A percentile compares a stretch with the other conserved stretches of the same genome.
phyloP scores from a whole-genome alignment of 2,329 filamentous ascomycete species.

The Colletotrichum destructivum region DNA sequence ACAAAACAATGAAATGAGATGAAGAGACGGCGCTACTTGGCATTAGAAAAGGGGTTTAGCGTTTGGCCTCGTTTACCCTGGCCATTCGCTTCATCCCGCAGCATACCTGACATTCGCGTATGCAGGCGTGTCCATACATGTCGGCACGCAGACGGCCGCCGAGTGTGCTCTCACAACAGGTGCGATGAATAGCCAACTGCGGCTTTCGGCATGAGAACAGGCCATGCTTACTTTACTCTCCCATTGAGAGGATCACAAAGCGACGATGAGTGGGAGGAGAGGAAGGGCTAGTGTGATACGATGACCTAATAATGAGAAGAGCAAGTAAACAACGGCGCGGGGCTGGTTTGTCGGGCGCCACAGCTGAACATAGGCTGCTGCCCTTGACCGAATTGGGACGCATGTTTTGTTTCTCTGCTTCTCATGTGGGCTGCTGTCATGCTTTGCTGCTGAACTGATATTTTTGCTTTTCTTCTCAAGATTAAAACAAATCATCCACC shows the following conservation, averaged over 20 bases:
- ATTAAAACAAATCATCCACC: neutral
- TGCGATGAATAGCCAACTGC: slow-evolving; percentile 2
- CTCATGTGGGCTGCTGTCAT: neutral
- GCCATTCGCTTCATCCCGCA: neutral
- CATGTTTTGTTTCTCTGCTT: neutral
- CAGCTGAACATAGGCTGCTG: slow-evolving; percentile 27
- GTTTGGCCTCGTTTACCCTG: neutral
- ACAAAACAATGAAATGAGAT: neutral
- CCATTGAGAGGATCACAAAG: neutral
- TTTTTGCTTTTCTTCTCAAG: slow-evolving; percentile 1
- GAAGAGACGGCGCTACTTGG: slow-evolving; percentile 3
- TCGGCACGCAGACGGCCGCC: neutral
- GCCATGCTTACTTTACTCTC: slow-evolving; percentile 7
- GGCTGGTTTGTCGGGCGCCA: slow-evolving; percentile 25
- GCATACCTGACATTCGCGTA: neutral
- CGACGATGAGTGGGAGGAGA: neutral
- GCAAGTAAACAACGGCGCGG: neutral
- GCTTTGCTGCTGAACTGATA: neutral
- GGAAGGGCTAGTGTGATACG: neutral
- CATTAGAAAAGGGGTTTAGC: neutral
- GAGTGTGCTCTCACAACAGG: slow-evolving; percentile 10
- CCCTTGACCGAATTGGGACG: neutral
- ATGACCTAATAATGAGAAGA: neutral
- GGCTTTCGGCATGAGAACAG: neutral
- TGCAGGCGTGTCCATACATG: slow-evolving; percentile 8